phyloP scores from a whole-genome alignment of 371 early-diverging fungal species.

The Actinomortierella ambigua region DNA sequence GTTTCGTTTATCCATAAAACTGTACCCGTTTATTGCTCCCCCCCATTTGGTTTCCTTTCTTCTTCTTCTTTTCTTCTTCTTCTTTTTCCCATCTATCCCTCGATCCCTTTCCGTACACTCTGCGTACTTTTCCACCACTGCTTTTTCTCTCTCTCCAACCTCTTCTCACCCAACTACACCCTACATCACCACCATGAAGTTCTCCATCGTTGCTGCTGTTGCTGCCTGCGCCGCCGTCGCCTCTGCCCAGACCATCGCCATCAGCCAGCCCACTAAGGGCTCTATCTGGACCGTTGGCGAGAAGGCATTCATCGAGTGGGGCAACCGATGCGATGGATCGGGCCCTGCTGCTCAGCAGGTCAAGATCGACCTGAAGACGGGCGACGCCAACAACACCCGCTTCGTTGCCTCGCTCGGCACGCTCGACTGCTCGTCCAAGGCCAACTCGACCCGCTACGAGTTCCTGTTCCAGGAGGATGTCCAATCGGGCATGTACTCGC shows the following conservation, averaged over 20 bases:
- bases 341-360: conserved; percentile 18
- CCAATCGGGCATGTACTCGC: conserved; percentile 14
- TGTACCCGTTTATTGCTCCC: no score
- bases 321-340: conserved; percentile 35
- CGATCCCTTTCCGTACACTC: no score
- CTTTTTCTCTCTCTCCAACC: no score
- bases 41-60: no score
- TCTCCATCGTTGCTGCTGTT: conserved; percentile 2
- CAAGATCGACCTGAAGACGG: conserved; percentile 19
- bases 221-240: conserved; percentile 5
- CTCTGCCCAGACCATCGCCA: conserved; percentile 19
- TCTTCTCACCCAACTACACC: background rate
- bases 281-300: conserved; percentile 16
- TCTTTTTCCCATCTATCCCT: no score
- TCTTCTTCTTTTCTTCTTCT: no score
- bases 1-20: no score
- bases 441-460: background rate
- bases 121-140: no score
- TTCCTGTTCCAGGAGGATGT: conserved; percentile 6
- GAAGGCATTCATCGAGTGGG: conserved; percentile 39
- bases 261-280: conserved; percentile 24
- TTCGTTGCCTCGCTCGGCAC: conserved; percentile 15
- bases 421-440: conserved; percentile 24
- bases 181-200: conserved; percentile 13
- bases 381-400: conserved; percentile 10